Conservation (phyloP, 78 protist genomes). For the slime mould (Dictyostelium discoideum) region DNA sequence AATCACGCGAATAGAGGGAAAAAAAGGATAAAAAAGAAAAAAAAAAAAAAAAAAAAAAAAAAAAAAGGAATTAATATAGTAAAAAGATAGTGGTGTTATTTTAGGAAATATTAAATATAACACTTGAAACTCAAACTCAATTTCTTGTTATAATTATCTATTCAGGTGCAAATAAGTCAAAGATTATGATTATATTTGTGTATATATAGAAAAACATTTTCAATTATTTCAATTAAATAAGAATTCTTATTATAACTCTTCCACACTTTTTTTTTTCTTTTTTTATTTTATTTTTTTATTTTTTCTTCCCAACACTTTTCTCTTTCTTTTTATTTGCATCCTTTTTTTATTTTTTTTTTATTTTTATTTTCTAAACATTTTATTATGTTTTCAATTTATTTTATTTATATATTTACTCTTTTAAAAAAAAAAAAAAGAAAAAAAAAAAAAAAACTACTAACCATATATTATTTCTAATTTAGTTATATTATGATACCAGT, state of each 20-base stretch:
- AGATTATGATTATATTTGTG: conserved; percentile 3
- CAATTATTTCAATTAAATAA: neutral
- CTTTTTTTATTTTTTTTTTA: neutral
- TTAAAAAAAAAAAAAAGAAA: no score
- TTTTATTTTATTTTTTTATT: neutral
- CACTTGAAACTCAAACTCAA: neutral
- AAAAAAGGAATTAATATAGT: neutral
- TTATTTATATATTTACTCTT: neutral
- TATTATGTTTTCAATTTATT: neutral
- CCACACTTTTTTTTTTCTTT: neutral
- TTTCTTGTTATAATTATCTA: neutral
- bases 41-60: neutral
- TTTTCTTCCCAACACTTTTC: neutral
- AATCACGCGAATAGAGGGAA: neutral
- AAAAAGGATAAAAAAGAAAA: neutral
- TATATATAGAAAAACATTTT: neutral
- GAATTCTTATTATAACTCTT: neutral
- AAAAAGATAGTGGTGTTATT: conserved; percentile 5
- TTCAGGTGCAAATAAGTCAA: neutral
- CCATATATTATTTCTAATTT: neutral
- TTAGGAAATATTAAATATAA: neutral
- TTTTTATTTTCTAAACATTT: neutral
- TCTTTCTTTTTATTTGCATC: neutral
- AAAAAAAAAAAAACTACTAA: neutral
- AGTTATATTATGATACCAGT: conserved; percentile 69